A percentile compares a stretch with the other conserved stretches of the same genome.
Conservation (phyloP, 1,139 yeast genomes). For the Yamadazyma buinensis region DNA sequence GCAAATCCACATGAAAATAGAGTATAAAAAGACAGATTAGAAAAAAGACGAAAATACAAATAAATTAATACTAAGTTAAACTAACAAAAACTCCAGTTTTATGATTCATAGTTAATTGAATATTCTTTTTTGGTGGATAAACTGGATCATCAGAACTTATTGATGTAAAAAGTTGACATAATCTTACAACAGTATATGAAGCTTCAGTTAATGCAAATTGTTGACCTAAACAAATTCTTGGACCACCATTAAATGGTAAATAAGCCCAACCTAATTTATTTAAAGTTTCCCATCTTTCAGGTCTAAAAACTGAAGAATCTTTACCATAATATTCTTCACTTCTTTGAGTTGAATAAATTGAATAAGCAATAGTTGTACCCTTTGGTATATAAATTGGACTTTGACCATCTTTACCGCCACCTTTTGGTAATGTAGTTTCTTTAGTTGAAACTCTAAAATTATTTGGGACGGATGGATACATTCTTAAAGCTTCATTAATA, state of each 20-base stretch:
- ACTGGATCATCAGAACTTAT: conserved; percentile 19
- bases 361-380: conserved; percentile 40
- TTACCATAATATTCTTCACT: conserved; percentile 37
- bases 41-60: too few relatives aligned
- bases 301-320: conserved; percentile 40
- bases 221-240: conserved; percentile 55
- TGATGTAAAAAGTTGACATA: conserved; percentile 30
- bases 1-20: too few relatives aligned
- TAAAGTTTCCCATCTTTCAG: conserved; percentile 41
- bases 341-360: conserved; percentile 44
- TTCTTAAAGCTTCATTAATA: conserved; percentile 46
- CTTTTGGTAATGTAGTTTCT: conserved; percentile 48
- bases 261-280: conserved; percentile 38
- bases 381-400: conserved; percentile 40
- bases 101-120: conserved; percentile 34
- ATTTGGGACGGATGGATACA: conserved; percentile 52
- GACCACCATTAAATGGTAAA: conserved; percentile 56
- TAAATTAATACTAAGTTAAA: conserved; percentile 7
- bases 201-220: conserved; percentile 56
- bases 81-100: conserved; percentile 24
- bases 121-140: conserved; percentile 31
- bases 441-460: conserved; percentile 42
- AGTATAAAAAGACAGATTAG: too few relatives aligned
- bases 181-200: conserved; percentile 40
- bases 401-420: conserved; percentile 45